Percentiles rank a stretch among this genome's conserved stretches.
These are phyloP conservation scores for Neurospora sp. DNA, from an alignment of 495 filamentous ascomycete species.

Conservation along the genomic window DNA sequence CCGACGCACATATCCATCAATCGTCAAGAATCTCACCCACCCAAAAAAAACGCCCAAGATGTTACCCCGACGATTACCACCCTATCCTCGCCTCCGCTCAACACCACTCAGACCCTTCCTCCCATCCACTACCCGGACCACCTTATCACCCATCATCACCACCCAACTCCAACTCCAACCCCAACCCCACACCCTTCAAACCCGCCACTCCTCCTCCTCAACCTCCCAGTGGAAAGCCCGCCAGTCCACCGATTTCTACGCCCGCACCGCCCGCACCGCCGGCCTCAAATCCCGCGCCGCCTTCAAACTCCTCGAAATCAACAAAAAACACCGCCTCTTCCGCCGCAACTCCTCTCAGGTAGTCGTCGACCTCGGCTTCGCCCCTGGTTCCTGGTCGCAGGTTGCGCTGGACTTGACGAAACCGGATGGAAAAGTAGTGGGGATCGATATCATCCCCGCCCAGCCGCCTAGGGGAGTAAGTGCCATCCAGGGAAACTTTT, in stretches of 20 bases:
- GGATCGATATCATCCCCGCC: conserved; percentile 87
- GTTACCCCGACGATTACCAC: background rate
- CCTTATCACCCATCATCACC: background rate
- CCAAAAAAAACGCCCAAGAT: background rate
- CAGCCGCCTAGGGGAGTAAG: conserved; percentile 82
- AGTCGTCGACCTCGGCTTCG: conserved; percentile 87
- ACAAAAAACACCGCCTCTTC: conserved; percentile 72
- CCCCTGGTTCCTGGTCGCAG: conserved; percentile 93
- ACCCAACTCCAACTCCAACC: no score
- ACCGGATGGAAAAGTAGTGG: conserved; percentile 70
- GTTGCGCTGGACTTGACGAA: conserved; percentile 72
- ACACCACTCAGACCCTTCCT: background rate
- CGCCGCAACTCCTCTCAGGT: conserved; percentile 53
- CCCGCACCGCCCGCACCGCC: conserved; percentile 58
- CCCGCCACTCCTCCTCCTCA: conserved; percentile 39
- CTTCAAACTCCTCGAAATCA: conserved; percentile 85
- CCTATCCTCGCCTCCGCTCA: background rate
- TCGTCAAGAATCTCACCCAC: background rate
- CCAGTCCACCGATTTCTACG: conserved; percentile 59
- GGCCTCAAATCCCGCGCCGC: conserved; percentile 81
- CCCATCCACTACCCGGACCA: background rate
- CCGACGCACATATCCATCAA: background rate
- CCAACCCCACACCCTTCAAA: no score
- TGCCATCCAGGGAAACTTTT: conserved; percentile 88
- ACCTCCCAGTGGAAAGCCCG: conserved; percentile 74